Conservation (phyloP, 345 rosid species). For the Linum usitatissimum region DNA sequence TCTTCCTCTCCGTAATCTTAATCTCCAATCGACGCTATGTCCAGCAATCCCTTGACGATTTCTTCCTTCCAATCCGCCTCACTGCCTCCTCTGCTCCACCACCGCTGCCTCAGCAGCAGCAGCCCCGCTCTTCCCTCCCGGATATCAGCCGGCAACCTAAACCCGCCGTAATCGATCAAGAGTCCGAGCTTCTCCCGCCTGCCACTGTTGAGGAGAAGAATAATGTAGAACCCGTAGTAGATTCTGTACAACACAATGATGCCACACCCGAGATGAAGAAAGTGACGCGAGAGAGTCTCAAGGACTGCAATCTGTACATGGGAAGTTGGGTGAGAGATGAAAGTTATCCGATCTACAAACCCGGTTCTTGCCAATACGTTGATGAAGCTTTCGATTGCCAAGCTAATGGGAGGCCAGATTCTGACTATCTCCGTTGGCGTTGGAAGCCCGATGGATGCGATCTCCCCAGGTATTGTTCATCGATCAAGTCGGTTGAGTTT, state of each 20-base stretch:
- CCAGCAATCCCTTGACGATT: conserved; percentile 36
- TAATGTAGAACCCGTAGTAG: conserved; percentile 12
- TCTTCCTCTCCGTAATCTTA: conserved; percentile 41
- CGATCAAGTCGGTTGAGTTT: too few species aligned
- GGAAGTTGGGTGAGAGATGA: conserved; percentile 77
- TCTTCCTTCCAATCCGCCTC: conserved; percentile 19
- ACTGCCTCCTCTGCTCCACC: conserved; percentile 18
- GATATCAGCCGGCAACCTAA: conserved; percentile 9
- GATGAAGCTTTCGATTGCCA: conserved; percentile 91
- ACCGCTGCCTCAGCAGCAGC: too few species aligned
- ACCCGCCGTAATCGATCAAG: not conserved
- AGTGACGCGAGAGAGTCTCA: conserved; percentile 17
- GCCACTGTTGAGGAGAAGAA: conserved; percentile 4
- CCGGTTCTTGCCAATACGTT: conserved; percentile 83
- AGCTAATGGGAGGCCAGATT: conserved; percentile 61
- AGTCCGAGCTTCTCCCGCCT: not conserved
- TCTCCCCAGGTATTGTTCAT: conserved; percentile 95
- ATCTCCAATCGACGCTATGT: conserved; percentile 41
- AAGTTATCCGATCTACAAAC: conserved; percentile 51
- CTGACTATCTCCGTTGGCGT: conserved; percentile 60
- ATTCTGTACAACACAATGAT: not conserved
- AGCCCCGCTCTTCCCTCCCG: conserved; percentile 8
- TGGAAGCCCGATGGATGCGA: conserved; percentile 94
- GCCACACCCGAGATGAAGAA: not conserved
- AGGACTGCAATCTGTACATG: conserved; percentile 54